These are phyloP conservation scores for Gautieria morchelliformis DNA, from an alignment of 768 basidiomycete genomes.

Conservation along the genomic window DNA sequence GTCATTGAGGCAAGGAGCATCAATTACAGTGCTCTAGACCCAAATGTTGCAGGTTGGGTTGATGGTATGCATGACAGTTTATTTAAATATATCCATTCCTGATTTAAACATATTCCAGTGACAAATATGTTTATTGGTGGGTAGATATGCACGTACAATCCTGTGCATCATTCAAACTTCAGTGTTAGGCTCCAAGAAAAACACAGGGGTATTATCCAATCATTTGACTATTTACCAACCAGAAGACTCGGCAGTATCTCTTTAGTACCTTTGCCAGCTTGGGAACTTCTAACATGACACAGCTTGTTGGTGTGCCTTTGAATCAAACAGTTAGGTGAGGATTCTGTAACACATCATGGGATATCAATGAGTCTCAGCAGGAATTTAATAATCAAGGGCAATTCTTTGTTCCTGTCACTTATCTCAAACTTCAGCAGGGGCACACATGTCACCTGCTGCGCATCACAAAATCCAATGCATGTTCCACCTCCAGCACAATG, in stretches of 20 bases:
- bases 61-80: not conserved
- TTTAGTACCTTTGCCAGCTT: not conserved
- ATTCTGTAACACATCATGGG: not conserved
- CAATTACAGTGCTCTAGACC: not conserved
- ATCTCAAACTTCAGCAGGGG: no score
- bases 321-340: not conserved
- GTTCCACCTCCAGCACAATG: no score
- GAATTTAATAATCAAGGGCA: slow-evolving; percentile 1
- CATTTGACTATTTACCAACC: not conserved
- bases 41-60: not conserved
- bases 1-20: not conserved
- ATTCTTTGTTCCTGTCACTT: no score
- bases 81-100: not conserved
- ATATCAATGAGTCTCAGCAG: not conserved
- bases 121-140: not conserved
- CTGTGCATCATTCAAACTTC: not conserved
- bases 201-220: not conserved
- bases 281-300: not conserved
- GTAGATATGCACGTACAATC: not conserved
- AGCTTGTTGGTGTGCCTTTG: not conserved
- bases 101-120: not conserved
- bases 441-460: no score
- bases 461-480: no score
- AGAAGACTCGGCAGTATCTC: not conserved
- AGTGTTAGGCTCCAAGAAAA: not conserved